Percentiles rank a stretch among this genome's conserved stretches.
phyloP scores from a whole-genome alignment of 805 yeast species.

The Danielia reshetovae region DNA sequence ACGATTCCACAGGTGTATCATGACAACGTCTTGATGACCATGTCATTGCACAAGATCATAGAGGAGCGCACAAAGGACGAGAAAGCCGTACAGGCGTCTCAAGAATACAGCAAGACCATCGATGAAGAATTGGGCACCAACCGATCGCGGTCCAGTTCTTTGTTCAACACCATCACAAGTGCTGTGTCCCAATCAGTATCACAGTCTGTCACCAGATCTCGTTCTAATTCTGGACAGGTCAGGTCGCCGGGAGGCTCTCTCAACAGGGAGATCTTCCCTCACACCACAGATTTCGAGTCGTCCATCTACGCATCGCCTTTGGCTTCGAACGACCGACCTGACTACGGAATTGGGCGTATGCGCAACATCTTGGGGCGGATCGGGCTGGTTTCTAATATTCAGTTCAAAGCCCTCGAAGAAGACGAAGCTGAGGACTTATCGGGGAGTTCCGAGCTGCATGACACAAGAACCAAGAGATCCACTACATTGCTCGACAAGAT shows the following conservation, averaged over 20 bases:
- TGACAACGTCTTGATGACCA: slow-evolving; percentile 14
- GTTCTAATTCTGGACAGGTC: slow-evolving; percentile 31
- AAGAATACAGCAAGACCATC: not conserved
- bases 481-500: slow-evolving; percentile 25
- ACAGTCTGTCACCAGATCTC: slow-evolving; percentile 21
- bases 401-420: slow-evolving; percentile 2
- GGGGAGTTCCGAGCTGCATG: not conserved
- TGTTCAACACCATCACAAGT: slow-evolving; percentile 33
- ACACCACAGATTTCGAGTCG: slow-evolving; percentile 15
- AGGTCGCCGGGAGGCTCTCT: slow-evolving; percentile 13
- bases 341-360: slow-evolving; percentile 27
- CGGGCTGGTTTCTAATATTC: slow-evolving; percentile 17
- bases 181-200: slow-evolving; percentile 30
- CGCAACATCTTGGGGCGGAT: slow-evolving; percentile 33
- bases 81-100: not conserved
- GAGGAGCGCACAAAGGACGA: slow-evolving; percentile 20
- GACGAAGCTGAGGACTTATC: not conserved
- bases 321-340: slow-evolving; percentile 7
- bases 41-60: slow-evolving; percentile 26
- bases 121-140: slow-evolving; percentile 12
- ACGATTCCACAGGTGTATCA: slow-evolving; percentile 7
- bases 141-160: slow-evolving; percentile 37
- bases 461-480: slow-evolving; percentile 10
- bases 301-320: slow-evolving; percentile 11
- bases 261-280: slow-evolving; percentile 25